Evolutionary conservation across 768 basidiomycete species (phyloP).

Genomic region (Amanita thiersii): DNA sequence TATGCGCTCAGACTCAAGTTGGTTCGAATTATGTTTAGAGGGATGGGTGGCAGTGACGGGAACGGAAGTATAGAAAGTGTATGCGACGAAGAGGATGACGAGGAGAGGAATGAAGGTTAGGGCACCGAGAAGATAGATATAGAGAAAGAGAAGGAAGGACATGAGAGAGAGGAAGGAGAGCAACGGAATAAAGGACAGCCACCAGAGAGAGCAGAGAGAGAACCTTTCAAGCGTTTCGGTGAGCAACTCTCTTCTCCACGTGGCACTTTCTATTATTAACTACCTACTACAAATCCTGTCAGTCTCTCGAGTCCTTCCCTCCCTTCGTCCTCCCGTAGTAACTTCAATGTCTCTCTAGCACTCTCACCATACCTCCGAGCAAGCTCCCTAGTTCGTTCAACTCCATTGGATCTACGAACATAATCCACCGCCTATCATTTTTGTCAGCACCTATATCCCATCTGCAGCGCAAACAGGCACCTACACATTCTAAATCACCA

Average conservation of each 20-base stretch:
- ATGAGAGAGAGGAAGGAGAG: slow-evolving; percentile 27
- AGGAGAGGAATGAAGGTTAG: slow-evolving; percentile 83
- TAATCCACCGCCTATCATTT: slow-evolving; percentile 58
- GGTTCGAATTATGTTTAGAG: slow-evolving; percentile 23
- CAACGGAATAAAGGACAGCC: slow-evolving; percentile 2
- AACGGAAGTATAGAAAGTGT: slow-evolving; percentile 74
- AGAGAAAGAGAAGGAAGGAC: slow-evolving; percentile 63
- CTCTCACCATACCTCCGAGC: slow-evolving; percentile 69
- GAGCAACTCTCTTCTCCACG: neutral
- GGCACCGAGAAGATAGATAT: slow-evolving; percentile 87
- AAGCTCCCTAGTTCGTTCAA: slow-evolving; percentile 71
- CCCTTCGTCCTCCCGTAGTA: slow-evolving; percentile 77
- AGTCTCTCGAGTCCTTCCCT: slow-evolving; percentile 67
- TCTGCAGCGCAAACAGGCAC: no score
- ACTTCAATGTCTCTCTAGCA: slow-evolving; percentile 59
- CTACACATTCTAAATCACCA: slow-evolving; percentile 76
- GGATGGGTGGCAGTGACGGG: slow-evolving; percentile 58
- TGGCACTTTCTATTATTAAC: slow-evolving; percentile 33
- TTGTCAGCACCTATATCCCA: no score
- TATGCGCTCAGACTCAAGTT: slow-evolving; percentile 19
- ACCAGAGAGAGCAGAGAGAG: neutral
- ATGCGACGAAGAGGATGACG: slow-evolving; percentile 47
- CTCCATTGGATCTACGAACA: slow-evolving; percentile 62
- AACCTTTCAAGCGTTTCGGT: neutral
- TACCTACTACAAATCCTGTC: slow-evolving; percentile 57